Conservation (phyloP, 2,329 filamentous ascomycete species). For the Ambrosiella beaveri region DNA sequence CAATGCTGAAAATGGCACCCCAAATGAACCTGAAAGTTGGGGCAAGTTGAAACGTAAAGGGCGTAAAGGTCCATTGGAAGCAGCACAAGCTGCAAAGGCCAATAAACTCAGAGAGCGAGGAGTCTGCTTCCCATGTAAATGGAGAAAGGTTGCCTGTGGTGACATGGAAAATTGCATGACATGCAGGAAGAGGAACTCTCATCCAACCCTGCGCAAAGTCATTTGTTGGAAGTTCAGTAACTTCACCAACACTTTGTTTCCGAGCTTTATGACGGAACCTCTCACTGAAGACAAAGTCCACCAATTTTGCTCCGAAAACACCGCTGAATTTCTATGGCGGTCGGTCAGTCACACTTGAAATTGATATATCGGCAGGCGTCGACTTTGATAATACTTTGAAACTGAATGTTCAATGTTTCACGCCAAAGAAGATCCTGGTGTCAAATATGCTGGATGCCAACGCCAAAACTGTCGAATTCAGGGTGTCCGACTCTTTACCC, state of each 20-base stretch:
- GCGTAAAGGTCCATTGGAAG: slow-evolving; percentile 36
- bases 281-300: slow-evolving; percentile 33
- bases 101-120: slow-evolving; percentile 35
- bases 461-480: slow-evolving; percentile 18
- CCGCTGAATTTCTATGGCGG: slow-evolving; percentile 27
- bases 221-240: slow-evolving; percentile 44
- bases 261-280: slow-evolving; percentile 32
- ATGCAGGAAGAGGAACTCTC: slow-evolving; percentile 33
- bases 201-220: slow-evolving; percentile 29
- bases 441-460: slow-evolving; percentile 20
- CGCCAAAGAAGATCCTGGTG: slow-evolving; percentile 27
- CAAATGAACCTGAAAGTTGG: neutral
- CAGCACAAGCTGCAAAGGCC: slow-evolving; percentile 36
- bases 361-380: slow-evolving; percentile 32
- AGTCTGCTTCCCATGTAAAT: slow-evolving; percentile 43
- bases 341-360: slow-evolving; percentile 13
- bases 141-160: slow-evolving; percentile 41
- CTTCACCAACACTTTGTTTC: slow-evolving; percentile 35
- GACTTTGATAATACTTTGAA: slow-evolving; percentile 28
- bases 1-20: too few species aligned
- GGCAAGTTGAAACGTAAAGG: slow-evolving; percentile 28
- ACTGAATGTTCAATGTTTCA: slow-evolving; percentile 36
- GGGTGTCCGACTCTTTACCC: slow-evolving; percentile 28
- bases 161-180: slow-evolving; percentile 37
- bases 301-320: slow-evolving; percentile 31